A percentile compares a stretch with the other conserved stretches of the same genome.
These are phyloP conservation scores for Serendipita vermifera DNA, from an alignment of 768 basidiomycete genomes.

Conservation along the genomic window DNA sequence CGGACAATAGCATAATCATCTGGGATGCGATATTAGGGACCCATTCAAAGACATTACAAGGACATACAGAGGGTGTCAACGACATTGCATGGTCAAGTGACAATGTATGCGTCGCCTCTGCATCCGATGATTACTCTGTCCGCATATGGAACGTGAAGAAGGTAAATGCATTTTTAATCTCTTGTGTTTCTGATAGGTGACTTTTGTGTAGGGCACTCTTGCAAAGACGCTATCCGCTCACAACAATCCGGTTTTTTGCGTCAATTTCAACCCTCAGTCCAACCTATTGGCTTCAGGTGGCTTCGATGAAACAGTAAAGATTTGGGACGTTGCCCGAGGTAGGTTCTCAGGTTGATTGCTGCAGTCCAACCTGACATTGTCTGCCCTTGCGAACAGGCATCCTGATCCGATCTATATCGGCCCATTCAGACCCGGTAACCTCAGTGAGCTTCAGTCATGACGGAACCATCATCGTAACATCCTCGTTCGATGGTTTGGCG, in stretches of 20 bases:
- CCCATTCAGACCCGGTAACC: slow-evolving; percentile 95
- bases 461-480: slow-evolving; percentile 87
- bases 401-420: slow-evolving; percentile 77
- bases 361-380: background rate
- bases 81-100: slow-evolving; percentile 84
- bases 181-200: background rate
- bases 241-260: slow-evolving; percentile 87
- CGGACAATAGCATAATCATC: slow-evolving; percentile 70
- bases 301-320: slow-evolving; percentile 87
- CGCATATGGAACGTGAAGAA: slow-evolving; percentile 70
- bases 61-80: slow-evolving; percentile 74
- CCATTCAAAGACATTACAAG: slow-evolving; percentile 56
- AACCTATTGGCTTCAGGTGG: slow-evolving; percentile 88
- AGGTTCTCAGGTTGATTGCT: no score
- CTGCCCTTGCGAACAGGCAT: slow-evolving; percentile 47
- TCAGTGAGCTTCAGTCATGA: slow-evolving; percentile 90
- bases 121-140: slow-evolving; percentile 86
- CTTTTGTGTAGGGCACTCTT: slow-evolving; percentile 35
- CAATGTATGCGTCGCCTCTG: slow-evolving; percentile 72
- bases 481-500: slow-evolving; percentile 96
- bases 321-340: slow-evolving; percentile 97
- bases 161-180: slow-evolving; percentile 26
- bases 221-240: slow-evolving; percentile 68
- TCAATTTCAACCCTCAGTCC: slow-evolving; percentile 82
- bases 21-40: slow-evolving; percentile 67